Conservation (phyloP, 148 eudicot genomes). For the Vaccinium myrtillus region DNA sequence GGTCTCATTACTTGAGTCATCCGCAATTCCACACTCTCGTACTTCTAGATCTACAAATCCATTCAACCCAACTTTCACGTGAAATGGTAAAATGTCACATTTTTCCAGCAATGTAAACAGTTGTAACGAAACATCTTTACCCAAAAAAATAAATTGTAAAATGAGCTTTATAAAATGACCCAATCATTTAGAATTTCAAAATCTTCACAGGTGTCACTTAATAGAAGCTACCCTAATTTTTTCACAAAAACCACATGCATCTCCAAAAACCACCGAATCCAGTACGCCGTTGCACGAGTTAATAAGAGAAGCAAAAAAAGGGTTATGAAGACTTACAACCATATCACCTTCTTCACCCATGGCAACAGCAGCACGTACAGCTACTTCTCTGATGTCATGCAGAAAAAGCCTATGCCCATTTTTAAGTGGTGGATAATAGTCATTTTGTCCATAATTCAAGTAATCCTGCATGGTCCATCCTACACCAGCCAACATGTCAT, state of each 20-base stretch:
- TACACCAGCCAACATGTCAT: constrained; percentile 93
- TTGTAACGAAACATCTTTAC: not conserved
- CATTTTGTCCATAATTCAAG: constrained; percentile 88
- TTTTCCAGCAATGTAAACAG: not conserved
- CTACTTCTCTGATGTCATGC: constrained; percentile 93
- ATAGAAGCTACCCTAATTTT: not conserved
- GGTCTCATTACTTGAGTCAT: not conserved
- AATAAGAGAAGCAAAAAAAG: constrained; percentile 11
- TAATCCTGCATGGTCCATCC: constrained; percentile 99
- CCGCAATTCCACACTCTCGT: not conserved
- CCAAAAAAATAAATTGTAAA: too few relatives aligned
- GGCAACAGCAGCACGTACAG: constrained; percentile 95
- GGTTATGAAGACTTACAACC: constrained; percentile 63
- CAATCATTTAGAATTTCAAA: not conserved
- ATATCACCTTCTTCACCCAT: constrained; percentile 99
- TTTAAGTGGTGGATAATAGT: constrained; percentile 94
- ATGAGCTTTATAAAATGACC: not conserved
- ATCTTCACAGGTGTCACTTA: not conserved
- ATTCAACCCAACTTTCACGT: not conserved
- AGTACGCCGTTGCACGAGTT: not conserved
- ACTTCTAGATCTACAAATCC: not conserved
- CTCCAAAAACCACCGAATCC: not conserved
- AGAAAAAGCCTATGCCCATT: constrained; percentile 92
- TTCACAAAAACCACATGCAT: not conserved
- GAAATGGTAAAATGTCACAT: not conserved